A percentile compares a stretch with the other conserved stretches of the same genome.
phyloP scores from a whole-genome alignment of 2,329 filamentous ascomycete species.

The Karstenula rhodostoma region DNA sequence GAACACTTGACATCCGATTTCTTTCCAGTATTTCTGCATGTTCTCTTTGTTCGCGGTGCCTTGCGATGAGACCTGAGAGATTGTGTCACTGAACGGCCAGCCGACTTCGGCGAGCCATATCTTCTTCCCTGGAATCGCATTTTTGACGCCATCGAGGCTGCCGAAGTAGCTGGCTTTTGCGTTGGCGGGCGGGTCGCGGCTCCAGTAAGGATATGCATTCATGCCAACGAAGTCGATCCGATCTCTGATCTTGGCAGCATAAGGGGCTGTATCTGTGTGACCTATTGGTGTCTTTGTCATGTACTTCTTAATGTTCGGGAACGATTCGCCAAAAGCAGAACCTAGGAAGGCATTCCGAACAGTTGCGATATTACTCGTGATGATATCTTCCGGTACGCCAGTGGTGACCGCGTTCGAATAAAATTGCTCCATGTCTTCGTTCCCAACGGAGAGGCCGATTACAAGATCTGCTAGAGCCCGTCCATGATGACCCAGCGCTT shows the following conservation, averaged over 20 bases:
- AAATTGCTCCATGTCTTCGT: slow-evolving; percentile 67
- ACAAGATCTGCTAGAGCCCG: slow-evolving; percentile 61
- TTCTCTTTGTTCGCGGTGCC: slow-evolving; percentile 22
- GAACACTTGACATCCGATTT: slow-evolving; percentile 41
- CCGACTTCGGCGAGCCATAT: slow-evolving; percentile 49
- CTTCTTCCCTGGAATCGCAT: slow-evolving; percentile 29
- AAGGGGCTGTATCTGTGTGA: slow-evolving; percentile 42
- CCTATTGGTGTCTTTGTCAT: slow-evolving; percentile 52
- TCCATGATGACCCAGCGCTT: slow-evolving; percentile 43
- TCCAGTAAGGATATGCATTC: slow-evolving; percentile 46
- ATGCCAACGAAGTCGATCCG: slow-evolving; percentile 43
- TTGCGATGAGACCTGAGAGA: neutral
- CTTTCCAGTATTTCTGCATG: slow-evolving; percentile 37
- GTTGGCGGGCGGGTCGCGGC: slow-evolving; percentile 39
- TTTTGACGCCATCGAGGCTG: slow-evolving; percentile 30
- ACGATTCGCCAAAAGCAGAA: neutral
- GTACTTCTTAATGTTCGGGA: slow-evolving; percentile 28
- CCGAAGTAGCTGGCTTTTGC: slow-evolving; percentile 49
- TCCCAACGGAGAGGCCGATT: slow-evolving; percentile 47
- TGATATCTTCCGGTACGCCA: slow-evolving; percentile 67
- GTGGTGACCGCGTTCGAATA: slow-evolving; percentile 56
- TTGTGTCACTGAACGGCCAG: slow-evolving; percentile 36
- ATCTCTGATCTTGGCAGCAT: slow-evolving; percentile 31
- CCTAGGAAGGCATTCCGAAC: slow-evolving; percentile 56
- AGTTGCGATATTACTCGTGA: slow-evolving; percentile 63